Conservation (phyloP, 352 stramenopile species). For the Thraustochytrium sp. region DNA sequence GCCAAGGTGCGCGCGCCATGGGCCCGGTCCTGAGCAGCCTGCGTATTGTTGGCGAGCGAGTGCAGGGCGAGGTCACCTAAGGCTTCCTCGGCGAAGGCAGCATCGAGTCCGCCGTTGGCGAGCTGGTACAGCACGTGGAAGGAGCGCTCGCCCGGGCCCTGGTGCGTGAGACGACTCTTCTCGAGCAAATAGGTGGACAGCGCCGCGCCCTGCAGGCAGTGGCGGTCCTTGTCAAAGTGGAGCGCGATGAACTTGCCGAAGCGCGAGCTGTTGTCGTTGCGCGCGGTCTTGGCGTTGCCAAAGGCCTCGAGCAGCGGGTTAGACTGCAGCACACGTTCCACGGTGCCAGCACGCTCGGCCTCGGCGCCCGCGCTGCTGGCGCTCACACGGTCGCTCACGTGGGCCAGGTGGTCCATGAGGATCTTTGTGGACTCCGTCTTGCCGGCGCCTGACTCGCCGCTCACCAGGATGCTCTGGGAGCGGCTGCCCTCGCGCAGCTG, state of each 20-base stretch:
- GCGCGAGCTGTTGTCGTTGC: conserved; percentile 91
- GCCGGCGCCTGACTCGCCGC: conserved; percentile 80
- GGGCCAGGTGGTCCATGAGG: conserved; percentile 87
- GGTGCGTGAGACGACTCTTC: conserved; percentile 72
- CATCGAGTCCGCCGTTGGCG: conserved; percentile 28
- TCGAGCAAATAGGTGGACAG: conserved; percentile 84
- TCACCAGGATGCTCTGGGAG: conserved; percentile 88
- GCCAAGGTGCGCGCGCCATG: background rate
- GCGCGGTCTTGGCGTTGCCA: conserved; percentile 91
- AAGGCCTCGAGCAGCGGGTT: conserved; percentile 98
- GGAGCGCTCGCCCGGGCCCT: conserved; percentile 72
- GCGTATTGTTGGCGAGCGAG: background rate
- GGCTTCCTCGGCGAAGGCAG: background rate
- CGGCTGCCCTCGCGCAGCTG: conserved; percentile 56
- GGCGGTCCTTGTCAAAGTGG: conserved; percentile 70
- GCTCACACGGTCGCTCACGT: conserved; percentile 52
- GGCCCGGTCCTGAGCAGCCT: background rate
- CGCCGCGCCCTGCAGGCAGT: conserved; percentile 70
- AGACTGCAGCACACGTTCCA: conserved; percentile 81
- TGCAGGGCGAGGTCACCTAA: background rate
- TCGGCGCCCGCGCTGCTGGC: background rate
- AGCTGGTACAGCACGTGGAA: conserved; percentile 89
- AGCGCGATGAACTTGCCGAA: conserved; percentile 97
- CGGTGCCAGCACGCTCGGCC: conserved; percentile 52
- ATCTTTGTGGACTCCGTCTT: conserved; percentile 96